phyloP scores from a whole-genome alignment of 2,329 filamentous ascomycete genomes.

The Neonectria neomacrospora region DNA sequence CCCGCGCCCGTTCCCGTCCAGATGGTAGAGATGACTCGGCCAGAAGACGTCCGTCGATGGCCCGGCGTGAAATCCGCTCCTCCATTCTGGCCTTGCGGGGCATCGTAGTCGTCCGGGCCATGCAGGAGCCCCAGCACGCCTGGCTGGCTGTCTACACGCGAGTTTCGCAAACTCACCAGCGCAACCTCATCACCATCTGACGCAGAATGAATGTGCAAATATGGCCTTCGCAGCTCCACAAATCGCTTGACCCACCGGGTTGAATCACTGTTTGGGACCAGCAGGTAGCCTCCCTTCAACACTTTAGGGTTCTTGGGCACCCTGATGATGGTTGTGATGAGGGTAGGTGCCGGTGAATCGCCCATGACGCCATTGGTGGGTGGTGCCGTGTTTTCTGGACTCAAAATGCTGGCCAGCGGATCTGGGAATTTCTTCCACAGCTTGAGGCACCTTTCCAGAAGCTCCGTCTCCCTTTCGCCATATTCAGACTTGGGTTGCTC shows the following conservation, averaged over 20 bases:
- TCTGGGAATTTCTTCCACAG: slow-evolving; percentile 74
- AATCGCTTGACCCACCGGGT: slow-evolving; percentile 92
- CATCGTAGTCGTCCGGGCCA: slow-evolving; percentile 55
- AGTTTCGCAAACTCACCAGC: slow-evolving; percentile 88
- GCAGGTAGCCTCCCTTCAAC: slow-evolving; percentile 87
- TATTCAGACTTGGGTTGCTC: slow-evolving; percentile 53
- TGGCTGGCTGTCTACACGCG: slow-evolving; percentile 91
- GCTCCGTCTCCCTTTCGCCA: slow-evolving; percentile 56
- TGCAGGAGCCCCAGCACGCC: slow-evolving; percentile 83
- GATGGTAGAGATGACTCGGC: slow-evolving; percentile 65
- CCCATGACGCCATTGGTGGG: slow-evolving; percentile 70
- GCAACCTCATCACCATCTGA: slow-evolving; percentile 90
- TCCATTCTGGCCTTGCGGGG: slow-evolving; percentile 47
- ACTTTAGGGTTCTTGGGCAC: slow-evolving; percentile 84
- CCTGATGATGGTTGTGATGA: slow-evolving; percentile 80
- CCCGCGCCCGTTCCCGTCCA: slow-evolving; percentile 61
- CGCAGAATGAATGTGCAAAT: slow-evolving; percentile 88
- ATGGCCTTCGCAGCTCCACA: slow-evolving; percentile 90
- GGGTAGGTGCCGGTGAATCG: slow-evolving; percentile 66
- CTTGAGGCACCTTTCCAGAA: slow-evolving; percentile 67
- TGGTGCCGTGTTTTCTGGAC: slow-evolving; percentile 72
- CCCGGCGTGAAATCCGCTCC: slow-evolving; percentile 55
- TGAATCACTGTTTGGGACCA: slow-evolving; percentile 84
- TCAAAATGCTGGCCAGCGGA: slow-evolving; percentile 65
- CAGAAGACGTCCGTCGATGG: slow-evolving; percentile 62